Conservation (phyloP, 345 rosid genomes). For the Syzygium aqueum region DNA sequence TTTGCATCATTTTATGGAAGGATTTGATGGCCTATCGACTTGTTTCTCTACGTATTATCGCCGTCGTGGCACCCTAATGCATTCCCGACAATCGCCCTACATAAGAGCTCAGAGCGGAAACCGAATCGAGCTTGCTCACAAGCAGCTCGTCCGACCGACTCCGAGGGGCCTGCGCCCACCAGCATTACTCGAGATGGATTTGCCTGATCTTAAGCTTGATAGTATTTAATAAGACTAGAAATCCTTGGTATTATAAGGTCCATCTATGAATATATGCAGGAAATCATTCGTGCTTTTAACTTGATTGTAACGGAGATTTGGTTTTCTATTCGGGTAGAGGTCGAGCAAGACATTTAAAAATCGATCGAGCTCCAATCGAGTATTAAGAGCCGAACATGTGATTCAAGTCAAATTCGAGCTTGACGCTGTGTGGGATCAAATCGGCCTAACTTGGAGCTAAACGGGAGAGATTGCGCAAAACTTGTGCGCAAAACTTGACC, state of each 20-base stretch:
- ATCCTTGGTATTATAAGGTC: neutral
- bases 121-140: neutral
- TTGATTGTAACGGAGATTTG: neutral
- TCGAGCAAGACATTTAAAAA: neutral
- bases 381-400: neutral
- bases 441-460: neutral
- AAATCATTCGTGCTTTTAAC: neutral
- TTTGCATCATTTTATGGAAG: neutral
- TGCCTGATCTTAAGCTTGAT: neutral
- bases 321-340: neutral
- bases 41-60: neutral
- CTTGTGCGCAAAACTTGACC: neutral
- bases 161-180: too few species aligned
- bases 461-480: neutral
- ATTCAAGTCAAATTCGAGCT: neutral
- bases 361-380: neutral
- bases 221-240: neutral
- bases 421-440: neutral
- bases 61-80: accelerated
- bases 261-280: neutral
- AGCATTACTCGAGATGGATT: neutral
- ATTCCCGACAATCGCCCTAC: neutral
- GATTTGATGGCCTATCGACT: neutral
- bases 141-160: too few species aligned
- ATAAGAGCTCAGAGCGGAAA: neutral